phyloP scores from a whole-genome alignment of 108 stramenopile genomes.

The Skeletonema marinoi region DNA sequence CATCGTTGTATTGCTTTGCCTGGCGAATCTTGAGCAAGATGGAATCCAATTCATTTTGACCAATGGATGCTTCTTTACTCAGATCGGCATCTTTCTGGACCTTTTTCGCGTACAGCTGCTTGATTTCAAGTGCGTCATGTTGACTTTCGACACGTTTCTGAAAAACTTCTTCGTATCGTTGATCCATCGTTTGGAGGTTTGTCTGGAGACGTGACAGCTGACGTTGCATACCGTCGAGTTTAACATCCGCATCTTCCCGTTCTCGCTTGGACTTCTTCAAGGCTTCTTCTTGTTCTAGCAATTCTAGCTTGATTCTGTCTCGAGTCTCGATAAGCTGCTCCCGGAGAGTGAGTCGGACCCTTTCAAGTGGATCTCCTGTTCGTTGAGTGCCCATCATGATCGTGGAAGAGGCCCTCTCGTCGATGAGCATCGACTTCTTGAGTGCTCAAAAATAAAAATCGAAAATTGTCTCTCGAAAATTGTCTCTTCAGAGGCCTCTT shows the following conservation, averaged over 20 bases:
- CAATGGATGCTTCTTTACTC: constrained; percentile 25
- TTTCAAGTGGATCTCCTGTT: constrained; percentile 42
- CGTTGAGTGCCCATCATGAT: neutral
- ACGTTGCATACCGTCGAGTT: constrained; percentile 83
- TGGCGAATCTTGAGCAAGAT: constrained; percentile 65
- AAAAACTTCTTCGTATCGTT: constrained; percentile 44
- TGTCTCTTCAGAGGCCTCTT: no score
- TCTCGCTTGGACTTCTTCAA: constrained; percentile 16
- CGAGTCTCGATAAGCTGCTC: constrained; percentile 67
- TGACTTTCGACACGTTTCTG: constrained; percentile 55
- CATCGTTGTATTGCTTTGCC: constrained; percentile 80
- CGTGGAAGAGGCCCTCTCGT: neutral
- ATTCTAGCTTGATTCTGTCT: constrained; percentile 60
- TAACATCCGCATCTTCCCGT: constrained; percentile 74
- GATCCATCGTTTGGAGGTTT: constrained; percentile 57
- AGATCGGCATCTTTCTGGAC: constrained; percentile 11
- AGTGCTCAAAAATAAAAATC: neutral
- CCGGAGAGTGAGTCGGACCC: constrained; percentile 64
- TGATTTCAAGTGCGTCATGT: constrained; percentile 39
- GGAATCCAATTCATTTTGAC: constrained; percentile 56
- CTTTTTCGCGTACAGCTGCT: constrained; percentile 30
- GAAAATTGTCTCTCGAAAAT: no score
- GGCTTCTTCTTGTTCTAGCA: constrained; percentile 58
- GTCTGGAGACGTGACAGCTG: constrained; percentile 79
- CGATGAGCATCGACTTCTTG: neutral